Percentiles rank a stretch among this genome's conserved stretches.
Conservation (phyloP, 1,284 basidiomycete genomes). For the Puccinia triticina region DNA sequence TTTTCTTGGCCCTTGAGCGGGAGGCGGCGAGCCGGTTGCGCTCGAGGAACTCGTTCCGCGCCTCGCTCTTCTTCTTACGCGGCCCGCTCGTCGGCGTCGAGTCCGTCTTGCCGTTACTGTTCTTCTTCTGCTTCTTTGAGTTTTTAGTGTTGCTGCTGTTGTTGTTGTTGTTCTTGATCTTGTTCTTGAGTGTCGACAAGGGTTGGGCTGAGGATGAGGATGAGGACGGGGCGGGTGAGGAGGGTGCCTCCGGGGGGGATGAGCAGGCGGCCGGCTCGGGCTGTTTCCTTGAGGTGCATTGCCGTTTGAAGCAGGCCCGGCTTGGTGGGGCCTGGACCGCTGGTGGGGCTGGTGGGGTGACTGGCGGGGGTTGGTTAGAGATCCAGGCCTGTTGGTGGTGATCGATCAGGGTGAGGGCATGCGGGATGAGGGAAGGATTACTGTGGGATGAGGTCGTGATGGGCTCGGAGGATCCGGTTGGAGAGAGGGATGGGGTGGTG, state of each 20-base stretch:
- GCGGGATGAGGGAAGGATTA: not conserved
- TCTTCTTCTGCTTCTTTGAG: not conserved
- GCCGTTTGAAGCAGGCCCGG: not conserved
- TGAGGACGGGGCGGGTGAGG: not conserved
- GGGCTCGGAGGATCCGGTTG: not conserved
- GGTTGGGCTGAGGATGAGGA: not conserved
- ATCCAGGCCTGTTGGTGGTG: not conserved
- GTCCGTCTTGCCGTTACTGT: not conserved
- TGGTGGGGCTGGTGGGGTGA: not conserved
- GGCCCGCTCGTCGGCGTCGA: not conserved
- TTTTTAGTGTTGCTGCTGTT: no score
- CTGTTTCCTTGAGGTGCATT: not conserved
- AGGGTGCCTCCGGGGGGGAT: not conserved
- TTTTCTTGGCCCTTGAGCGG: slow-evolving; percentile 32
- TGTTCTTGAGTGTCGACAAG: not conserved
- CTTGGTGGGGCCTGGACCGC: not conserved
- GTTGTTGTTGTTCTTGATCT: not conserved
- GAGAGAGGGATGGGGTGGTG: not conserved
- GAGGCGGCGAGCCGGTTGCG: slow-evolving; percentile 39
- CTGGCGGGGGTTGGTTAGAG: not conserved
- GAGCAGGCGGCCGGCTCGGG: not conserved
- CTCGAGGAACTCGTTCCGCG: slow-evolving; percentile 32
- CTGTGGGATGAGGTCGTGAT: not conserved
- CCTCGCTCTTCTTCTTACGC: not conserved
- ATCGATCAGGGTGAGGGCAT: not conserved